Conservation (phyloP, 2,329 filamentous ascomycete species). For the Alternaria burnsii region DNA sequence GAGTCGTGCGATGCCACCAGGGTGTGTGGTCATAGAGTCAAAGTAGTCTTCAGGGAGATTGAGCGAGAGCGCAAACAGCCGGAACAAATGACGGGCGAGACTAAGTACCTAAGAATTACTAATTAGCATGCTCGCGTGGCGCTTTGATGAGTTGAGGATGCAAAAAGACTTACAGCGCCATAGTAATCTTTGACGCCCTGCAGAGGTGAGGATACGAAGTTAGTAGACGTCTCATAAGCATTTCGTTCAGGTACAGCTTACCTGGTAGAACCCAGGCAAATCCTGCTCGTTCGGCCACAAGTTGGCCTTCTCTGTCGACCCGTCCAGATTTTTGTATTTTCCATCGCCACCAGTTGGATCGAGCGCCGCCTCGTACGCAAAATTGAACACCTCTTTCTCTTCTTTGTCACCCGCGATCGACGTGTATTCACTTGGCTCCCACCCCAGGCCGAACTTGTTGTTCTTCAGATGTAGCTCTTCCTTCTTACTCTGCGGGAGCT, state of each 20-base stretch:
- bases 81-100: constrained; percentile 53
- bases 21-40: constrained; percentile 52
- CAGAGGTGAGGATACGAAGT: too few relatives aligned
- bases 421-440: constrained; percentile 54
- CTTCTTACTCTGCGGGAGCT: constrained; percentile 45
- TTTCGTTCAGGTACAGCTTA: too few relatives aligned
- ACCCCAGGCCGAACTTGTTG: constrained; percentile 53
- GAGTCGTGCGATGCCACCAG: constrained; percentile 52
- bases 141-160: neutral
- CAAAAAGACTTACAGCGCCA: constrained; percentile 32
- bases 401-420: constrained; percentile 53
- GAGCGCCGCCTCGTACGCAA: constrained; percentile 53
- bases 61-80: constrained; percentile 53
- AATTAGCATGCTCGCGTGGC: neutral
- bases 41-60: constrained; percentile 51
- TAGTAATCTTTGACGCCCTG: constrained; percentile 51
- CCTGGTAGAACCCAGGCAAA: constrained; percentile 50
- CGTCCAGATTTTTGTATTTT: constrained; percentile 53
- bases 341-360: constrained; percentile 54
- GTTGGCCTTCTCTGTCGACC: constrained; percentile 47
- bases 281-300: constrained; percentile 52
- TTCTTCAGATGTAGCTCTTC: constrained; percentile 52
- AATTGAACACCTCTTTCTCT: constrained; percentile 56
- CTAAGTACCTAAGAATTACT: constrained; percentile 37
- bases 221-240: too few relatives aligned